A percentile compares a stretch with the other conserved stretches of the same genome.
phyloP scores from a whole-genome alignment of 1,284 basidiomycete species.

The Trametes polyzona region DNA sequence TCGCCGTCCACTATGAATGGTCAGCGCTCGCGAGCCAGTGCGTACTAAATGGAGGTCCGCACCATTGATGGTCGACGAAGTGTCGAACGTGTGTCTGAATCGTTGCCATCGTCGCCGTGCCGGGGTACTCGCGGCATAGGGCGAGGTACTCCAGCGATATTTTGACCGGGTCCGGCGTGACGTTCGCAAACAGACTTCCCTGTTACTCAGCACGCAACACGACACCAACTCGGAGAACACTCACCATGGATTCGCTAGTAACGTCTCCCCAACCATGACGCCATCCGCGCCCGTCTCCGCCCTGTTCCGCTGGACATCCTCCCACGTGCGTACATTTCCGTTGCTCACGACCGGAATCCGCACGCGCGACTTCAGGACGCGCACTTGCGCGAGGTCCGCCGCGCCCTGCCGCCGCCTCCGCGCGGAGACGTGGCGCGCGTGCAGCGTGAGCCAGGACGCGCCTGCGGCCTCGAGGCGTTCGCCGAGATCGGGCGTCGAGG shows the following conservation, averaged over 20 bases:
- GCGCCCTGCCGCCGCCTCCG: conserved; percentile 67
- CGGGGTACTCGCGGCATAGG: conserved; percentile 53
- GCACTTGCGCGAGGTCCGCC: conserved; percentile 65
- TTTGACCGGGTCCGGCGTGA: conserved; percentile 58
- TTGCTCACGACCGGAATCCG: conserved; percentile 70
- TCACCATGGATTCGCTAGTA: conserved; percentile 73
- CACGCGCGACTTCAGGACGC: conserved; percentile 52
- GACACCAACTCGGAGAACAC: conserved; percentile 19
- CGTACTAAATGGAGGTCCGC: not conserved
- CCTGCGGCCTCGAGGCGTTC: conserved; percentile 61
- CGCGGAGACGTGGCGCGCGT: conserved; percentile 72
- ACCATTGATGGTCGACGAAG: conserved; percentile 69
- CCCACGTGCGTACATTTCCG: conserved; percentile 69
- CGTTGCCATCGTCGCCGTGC: conserved; percentile 48
- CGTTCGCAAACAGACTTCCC: conserved; percentile 54
- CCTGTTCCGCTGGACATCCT: conserved; percentile 59
- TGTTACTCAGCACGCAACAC: not conserved
- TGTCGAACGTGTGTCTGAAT: conserved; percentile 64
- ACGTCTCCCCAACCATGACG: conserved; percentile 76
- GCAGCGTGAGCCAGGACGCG: conserved; percentile 68
- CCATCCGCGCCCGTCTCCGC: conserved; percentile 68
- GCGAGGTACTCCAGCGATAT: conserved; percentile 68
- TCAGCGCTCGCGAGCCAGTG: not conserved
- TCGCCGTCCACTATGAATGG: conserved; percentile 44
- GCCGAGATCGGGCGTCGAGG: conserved; percentile 60